Percentiles rank a stretch among this genome's conserved stretches.
These are phyloP conservation scores for Coelastrella sp. DNA, from an alignment of 139 green algal species.

Conservation along the genomic window DNA sequence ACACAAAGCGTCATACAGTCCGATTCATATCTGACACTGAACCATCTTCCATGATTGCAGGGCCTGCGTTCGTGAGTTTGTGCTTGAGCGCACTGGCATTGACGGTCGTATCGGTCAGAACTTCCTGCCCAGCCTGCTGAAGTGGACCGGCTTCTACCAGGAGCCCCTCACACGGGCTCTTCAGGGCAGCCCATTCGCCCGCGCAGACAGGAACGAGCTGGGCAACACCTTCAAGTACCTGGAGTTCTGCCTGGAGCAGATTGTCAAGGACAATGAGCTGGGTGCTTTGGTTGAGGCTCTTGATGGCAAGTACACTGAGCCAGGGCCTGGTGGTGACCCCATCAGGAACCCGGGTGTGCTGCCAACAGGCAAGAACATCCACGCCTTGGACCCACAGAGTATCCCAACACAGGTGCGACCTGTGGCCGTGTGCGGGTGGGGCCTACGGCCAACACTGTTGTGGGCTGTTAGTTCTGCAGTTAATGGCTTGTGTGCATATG, in stretches of 20 bases:
- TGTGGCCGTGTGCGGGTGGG: not conserved
- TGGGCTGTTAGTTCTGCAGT: not conserved
- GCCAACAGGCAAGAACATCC: slow-evolving; percentile 99
- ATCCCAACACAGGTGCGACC: slow-evolving; percentile 82
- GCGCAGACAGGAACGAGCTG: slow-evolving; percentile 86
- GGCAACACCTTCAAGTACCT: slow-evolving; percentile 94
- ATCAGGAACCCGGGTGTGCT: slow-evolving; percentile 99
- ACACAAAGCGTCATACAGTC: no score
- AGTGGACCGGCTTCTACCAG: slow-evolving; percentile 81
- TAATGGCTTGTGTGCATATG: not conserved
- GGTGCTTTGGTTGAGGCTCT: slow-evolving; percentile 91
- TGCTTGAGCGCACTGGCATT: slow-evolving; percentile 84
- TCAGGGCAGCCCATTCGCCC: slow-evolving; percentile 83
- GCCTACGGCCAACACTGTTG: not conserved
- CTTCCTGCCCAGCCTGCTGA: slow-evolving; percentile 66
- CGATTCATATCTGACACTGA: not conserved
- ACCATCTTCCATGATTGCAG: slow-evolving; percentile 48
- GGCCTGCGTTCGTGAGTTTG: slow-evolving; percentile 88
- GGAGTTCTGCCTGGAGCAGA: slow-evolving; percentile 95
- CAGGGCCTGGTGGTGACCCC: slow-evolving; percentile 98
- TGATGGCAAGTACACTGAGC: slow-evolving; percentile 93
- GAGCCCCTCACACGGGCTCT: slow-evolving; percentile 86
- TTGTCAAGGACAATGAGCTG: slow-evolving; percentile 99
- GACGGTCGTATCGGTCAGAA: slow-evolving; percentile 79
- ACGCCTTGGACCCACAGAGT: slow-evolving; percentile 98